Conservation (phyloP, 345 rosid genomes). For the Psidium friedrichsthalianum region DNA sequence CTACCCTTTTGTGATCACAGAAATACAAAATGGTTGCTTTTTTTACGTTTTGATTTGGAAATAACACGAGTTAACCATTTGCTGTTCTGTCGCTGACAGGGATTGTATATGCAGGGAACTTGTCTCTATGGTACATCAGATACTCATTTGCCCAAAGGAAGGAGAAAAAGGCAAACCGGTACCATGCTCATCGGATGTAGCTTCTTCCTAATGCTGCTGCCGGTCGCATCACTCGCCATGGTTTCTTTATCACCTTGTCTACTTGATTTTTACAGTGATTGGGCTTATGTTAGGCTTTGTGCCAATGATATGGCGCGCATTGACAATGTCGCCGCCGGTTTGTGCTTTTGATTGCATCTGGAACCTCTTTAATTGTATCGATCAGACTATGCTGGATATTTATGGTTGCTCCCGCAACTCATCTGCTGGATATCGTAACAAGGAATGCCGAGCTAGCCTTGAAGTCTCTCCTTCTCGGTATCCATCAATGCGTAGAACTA, state of each 20-base stretch:
- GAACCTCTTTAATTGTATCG: not conserved
- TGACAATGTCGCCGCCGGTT: not conserved
- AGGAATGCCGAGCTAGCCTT: not conserved
- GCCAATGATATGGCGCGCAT: not conserved
- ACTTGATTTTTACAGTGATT: not conserved
- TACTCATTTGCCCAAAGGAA: conserved; percentile 23
- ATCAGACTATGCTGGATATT: not conserved
- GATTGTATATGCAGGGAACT: conserved; percentile 22
- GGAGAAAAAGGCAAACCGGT: not conserved
- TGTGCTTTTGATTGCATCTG: not conserved
- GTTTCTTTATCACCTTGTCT: not conserved
- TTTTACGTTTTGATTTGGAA: not conserved
- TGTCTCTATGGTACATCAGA: conserved; percentile 11
- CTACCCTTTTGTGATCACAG: not conserved
- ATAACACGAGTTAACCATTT: not conserved
- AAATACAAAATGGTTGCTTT: not conserved
- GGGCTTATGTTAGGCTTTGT: not conserved
- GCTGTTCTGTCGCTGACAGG: not conserved
- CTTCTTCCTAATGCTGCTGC: not conserved
- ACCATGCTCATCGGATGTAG: not conserved
- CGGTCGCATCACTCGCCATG: not conserved
- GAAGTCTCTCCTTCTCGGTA: not conserved
- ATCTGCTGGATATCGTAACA: not conserved
- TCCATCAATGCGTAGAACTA: not conserved
- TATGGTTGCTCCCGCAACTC: not conserved